Conservation (phyloP, 2,329 filamentous ascomycete genomes). For the Eutypella sp. region DNA sequence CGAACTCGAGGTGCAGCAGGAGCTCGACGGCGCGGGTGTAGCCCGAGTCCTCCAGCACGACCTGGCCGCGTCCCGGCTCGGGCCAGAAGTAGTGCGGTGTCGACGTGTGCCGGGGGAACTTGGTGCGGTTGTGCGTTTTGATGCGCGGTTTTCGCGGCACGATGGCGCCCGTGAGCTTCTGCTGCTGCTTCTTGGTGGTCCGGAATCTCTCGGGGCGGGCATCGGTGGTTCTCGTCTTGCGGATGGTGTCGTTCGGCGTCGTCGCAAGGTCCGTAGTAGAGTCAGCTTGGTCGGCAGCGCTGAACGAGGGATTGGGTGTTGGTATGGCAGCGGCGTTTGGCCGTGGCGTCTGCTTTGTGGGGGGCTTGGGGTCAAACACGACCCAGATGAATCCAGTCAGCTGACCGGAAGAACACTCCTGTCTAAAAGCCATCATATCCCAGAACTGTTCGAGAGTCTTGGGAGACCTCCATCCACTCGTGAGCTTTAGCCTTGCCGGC, state of each 20-base stretch:
- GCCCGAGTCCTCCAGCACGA: constrained; percentile 56
- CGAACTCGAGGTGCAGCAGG: constrained; percentile 70
- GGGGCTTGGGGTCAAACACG: constrained; percentile 59
- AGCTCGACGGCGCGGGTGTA: constrained; percentile 67
- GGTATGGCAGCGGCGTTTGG: constrained; percentile 11
- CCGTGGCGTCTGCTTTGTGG: constrained; percentile 5
- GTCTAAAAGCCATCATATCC: constrained; percentile 96
- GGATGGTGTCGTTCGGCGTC: constrained; percentile 28
- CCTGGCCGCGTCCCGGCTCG: constrained; percentile 53
- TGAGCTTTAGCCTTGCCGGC: constrained; percentile 46
- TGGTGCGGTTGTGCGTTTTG: constrained; percentile 53
- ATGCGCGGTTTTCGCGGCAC: constrained; percentile 58
- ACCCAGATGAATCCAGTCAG: constrained; percentile 95
- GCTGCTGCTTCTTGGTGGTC: constrained; percentile 41
- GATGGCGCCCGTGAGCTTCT: constrained; percentile 53
- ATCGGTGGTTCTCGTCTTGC: constrained; percentile 21
- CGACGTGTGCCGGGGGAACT: constrained; percentile 44
- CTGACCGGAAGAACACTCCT: constrained; percentile 89
- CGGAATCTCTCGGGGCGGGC: constrained; percentile 10
- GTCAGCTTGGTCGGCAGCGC: constrained; percentile 17
- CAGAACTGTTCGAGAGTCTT: constrained; percentile 87
- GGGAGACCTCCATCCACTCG: constrained; percentile 77
- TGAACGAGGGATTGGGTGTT: constrained; percentile 26
- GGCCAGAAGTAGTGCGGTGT: constrained; percentile 66
- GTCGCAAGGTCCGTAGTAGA: constrained; percentile 18